Conservation (phyloP, 2,329 filamentous ascomycete genomes). For the Cladosporium oxysporum region DNA sequence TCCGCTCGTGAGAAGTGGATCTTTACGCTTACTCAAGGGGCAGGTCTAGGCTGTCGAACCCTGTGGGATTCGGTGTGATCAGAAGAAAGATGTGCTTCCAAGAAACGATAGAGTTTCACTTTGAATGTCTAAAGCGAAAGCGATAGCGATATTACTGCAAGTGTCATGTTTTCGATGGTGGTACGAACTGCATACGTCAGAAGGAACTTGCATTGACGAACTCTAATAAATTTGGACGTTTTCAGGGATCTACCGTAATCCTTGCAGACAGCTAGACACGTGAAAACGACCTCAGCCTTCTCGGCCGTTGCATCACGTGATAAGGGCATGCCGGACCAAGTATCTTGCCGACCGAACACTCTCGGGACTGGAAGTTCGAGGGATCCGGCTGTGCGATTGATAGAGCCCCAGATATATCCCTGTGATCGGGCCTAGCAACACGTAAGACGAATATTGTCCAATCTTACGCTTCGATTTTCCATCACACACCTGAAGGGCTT, state of each 20-base stretch:
- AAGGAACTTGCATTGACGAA: not conserved
- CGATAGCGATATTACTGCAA: not conserved
- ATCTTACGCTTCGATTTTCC: not conserved
- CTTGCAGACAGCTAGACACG: not conserved
- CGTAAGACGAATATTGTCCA: not conserved
- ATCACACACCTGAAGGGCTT: not conserved
- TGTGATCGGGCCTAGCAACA: not conserved
- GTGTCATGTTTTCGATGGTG: not conserved
- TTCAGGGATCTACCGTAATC: not conserved
- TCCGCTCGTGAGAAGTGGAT: constrained; percentile 6
- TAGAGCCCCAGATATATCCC: not conserved
- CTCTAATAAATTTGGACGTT: not conserved
- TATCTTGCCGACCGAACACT: not conserved
- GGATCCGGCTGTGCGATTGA: not conserved
- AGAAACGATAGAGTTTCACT: not conserved
- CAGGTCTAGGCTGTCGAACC: not conserved
- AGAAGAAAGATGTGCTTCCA: not conserved
- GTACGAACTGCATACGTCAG: not conserved
- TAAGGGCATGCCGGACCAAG: not conserved
- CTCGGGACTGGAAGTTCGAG: not conserved
- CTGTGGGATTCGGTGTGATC: not conserved
- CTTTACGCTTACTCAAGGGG: not conserved
- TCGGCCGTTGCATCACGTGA: not conserved
- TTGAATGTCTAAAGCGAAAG: not conserved
- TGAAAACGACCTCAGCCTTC: not conserved